These are phyloP conservation scores for Macrolepiota fuliginosa DNA, from an alignment of 768 basidiomycete genomes.

Conservation along the genomic window DNA sequence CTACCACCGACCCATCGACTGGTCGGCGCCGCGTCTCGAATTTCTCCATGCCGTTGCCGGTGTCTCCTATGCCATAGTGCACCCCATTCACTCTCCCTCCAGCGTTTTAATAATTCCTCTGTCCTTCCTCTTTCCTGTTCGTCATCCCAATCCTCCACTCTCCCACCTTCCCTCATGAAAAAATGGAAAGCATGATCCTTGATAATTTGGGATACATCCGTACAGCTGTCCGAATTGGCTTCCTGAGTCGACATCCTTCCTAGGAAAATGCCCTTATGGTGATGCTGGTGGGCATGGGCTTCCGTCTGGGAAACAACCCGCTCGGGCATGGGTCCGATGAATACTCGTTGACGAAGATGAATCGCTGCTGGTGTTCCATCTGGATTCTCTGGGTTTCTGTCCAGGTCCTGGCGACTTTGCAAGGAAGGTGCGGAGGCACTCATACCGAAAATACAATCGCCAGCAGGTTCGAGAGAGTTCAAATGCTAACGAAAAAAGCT, in stretches of 20 bases:
- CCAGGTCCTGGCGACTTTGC: not conserved
- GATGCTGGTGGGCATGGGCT: conserved; percentile 26
- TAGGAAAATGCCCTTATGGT: conserved; percentile 8
- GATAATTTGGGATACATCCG: conserved; percentile 45
- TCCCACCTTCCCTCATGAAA: conserved; percentile 65
- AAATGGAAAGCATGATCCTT: conserved; percentile 61
- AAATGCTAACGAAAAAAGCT: not conserved
- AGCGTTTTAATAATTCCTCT: conserved; percentile 57
- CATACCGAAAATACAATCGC: not conserved
- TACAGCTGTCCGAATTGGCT: conserved; percentile 30
- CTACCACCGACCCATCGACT: conserved; percentile 67
- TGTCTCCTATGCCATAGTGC: conserved; percentile 37
- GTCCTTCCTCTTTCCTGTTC: conserved; percentile 38
- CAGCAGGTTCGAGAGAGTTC: not conserved
- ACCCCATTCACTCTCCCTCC: conserved; percentile 71
- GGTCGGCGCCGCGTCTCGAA: conserved; percentile 14
- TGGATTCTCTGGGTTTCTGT: not conserved
- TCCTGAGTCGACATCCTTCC: conserved; percentile 20
- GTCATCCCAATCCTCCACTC: conserved; percentile 65
- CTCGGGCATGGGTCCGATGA: conserved; percentile 78
- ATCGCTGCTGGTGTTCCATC: conserved; percentile 23
- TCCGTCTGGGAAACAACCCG: conserved; percentile 45
- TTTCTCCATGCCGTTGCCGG: conserved; percentile 25
- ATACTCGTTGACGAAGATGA: conserved; percentile 46
- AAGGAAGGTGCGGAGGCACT: not conserved